Percentiles rank a stretch among this genome's conserved stretches.
Conservation (phyloP, 306 rosid genomes). For the Cajanus cajan region DNA sequence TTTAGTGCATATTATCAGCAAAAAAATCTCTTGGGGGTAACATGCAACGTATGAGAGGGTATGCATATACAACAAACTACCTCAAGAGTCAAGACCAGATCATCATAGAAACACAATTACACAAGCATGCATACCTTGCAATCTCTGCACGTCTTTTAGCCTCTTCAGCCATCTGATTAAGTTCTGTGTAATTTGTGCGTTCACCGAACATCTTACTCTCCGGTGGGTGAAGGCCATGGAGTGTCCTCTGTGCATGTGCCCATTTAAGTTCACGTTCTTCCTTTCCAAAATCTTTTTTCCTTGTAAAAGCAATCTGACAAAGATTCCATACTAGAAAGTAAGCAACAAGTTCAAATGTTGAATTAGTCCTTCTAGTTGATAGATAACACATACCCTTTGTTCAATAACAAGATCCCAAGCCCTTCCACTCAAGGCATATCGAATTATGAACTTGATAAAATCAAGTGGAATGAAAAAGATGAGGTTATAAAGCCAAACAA, state of each 20-base stretch:
- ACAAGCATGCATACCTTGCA: slow-evolving; percentile 60
- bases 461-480: slow-evolving; percentile 78
- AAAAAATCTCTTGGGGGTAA: neutral
- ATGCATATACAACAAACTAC: neutral
- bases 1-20: neutral
- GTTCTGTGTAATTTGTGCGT: slow-evolving; percentile 51
- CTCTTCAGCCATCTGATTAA: slow-evolving; percentile 83
- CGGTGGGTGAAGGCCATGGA: slow-evolving; percentile 84
- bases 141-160: slow-evolving; percentile 85
- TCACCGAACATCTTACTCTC: slow-evolving; percentile 62
- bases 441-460: slow-evolving; percentile 60
- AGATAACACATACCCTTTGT: slow-evolving; percentile 57
- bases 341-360: neutral
- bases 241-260: slow-evolving; percentile 87
- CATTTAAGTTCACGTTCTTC: slow-evolving; percentile 83
- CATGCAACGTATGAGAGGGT: neutral
- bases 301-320: slow-evolving; percentile 75
- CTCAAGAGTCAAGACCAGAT: neutral
- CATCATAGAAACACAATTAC: neutral
- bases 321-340: neutral
- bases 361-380: neutral
- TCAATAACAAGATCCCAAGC: slow-evolving; percentile 91
- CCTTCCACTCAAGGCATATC: slow-evolving; percentile 73
- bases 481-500: slow-evolving; percentile 81
- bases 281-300: slow-evolving; percentile 75